phyloP scores from a whole-genome alignment of 345 rosid species.

The Citrus medica region DNA sequence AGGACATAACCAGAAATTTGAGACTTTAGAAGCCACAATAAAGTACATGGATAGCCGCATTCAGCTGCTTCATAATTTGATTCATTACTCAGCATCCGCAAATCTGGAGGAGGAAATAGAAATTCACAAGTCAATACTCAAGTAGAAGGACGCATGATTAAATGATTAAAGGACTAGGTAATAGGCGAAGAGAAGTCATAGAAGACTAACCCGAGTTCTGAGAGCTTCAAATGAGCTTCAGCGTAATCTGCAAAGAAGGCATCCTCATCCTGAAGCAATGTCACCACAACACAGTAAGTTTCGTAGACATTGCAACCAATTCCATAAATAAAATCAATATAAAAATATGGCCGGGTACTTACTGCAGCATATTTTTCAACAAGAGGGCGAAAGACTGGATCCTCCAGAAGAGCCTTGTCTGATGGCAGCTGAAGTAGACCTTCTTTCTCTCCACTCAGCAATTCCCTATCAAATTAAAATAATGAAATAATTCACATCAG shows the following conservation, averaged over 20 bases:
- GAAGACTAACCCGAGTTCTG: conserved; percentile 66
- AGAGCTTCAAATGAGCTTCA: conserved; percentile 75
- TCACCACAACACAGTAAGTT: background rate
- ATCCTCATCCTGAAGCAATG: conserved; percentile 59
- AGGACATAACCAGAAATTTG: background rate
- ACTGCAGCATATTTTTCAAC: conserved; percentile 82
- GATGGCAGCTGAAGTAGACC: conserved; percentile 73
- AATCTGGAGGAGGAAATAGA: conserved; percentile 14
- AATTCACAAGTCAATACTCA: background rate
- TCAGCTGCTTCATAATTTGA: background rate
- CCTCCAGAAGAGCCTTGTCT: conserved; percentile 76
- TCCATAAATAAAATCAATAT: background rate
- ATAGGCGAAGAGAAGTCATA: no score
- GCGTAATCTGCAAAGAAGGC: conserved; percentile 71
- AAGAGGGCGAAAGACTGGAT: conserved; percentile 63
- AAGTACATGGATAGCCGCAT: background rate
- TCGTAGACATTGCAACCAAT: background rate
- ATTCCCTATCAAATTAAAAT: conserved; percentile 42
- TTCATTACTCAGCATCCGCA: conserved; percentile 28
- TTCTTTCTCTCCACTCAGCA: conserved; percentile 76
- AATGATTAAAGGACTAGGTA: no score
- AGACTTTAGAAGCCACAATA: background rate
- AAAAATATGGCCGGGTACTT: conserved; percentile 8
- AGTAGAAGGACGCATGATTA: background rate
- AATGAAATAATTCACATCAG: background rate